phyloP scores from a whole-genome alignment of 2,329 filamentous ascomycete genomes.

The Ustulina deusta region DNA sequence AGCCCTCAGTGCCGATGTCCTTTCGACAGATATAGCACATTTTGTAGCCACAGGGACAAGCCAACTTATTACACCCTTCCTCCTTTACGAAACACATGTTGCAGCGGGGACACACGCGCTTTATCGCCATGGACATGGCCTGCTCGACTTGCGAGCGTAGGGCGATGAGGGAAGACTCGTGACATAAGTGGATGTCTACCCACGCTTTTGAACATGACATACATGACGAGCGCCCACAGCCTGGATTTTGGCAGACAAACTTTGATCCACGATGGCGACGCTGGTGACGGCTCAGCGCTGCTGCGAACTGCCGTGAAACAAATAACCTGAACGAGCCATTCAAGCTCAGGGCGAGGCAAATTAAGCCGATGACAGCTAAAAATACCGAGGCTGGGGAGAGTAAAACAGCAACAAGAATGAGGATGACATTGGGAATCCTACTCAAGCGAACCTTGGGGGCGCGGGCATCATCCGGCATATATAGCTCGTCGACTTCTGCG shows the following conservation, averaged over 20 bases:
- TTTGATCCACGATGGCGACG: conserved; percentile 78
- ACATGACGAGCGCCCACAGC: conserved; percentile 79
- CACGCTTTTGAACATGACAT: conserved; percentile 84
- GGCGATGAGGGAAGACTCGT: conserved; percentile 83
- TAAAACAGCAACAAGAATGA: conserved; percentile 48
- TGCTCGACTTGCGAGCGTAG: conserved; percentile 91
- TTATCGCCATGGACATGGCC: conserved; percentile 92
- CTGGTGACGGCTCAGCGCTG: conserved; percentile 74
- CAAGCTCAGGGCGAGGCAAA: conserved; percentile 56
- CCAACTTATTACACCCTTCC: conserved; percentile 95
- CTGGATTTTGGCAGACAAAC: conserved; percentile 79
- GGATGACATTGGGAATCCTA: conserved; percentile 59
- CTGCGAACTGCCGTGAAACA: conserved; percentile 62
- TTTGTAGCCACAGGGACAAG: conserved; percentile 93
- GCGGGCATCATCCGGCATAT: conserved; percentile 67
- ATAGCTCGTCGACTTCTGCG: conserved; percentile 85
- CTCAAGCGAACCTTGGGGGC: conserved; percentile 68
- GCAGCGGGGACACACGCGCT: conserved; percentile 93
- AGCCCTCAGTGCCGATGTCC: conserved; percentile 79
- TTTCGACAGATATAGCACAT: conserved; percentile 98
- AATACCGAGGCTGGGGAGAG: conserved; percentile 66
- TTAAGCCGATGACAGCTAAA: conserved; percentile 61
- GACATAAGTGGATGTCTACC: conserved; percentile 90
- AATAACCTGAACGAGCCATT: conserved; percentile 57
- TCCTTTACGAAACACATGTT: conserved; percentile 93